A percentile compares a stretch with the other conserved stretches of the same genome.
Evolutionary conservation across 129 eudicot species (phyloP).

Genomic region (Flaveria linearis): DNA sequence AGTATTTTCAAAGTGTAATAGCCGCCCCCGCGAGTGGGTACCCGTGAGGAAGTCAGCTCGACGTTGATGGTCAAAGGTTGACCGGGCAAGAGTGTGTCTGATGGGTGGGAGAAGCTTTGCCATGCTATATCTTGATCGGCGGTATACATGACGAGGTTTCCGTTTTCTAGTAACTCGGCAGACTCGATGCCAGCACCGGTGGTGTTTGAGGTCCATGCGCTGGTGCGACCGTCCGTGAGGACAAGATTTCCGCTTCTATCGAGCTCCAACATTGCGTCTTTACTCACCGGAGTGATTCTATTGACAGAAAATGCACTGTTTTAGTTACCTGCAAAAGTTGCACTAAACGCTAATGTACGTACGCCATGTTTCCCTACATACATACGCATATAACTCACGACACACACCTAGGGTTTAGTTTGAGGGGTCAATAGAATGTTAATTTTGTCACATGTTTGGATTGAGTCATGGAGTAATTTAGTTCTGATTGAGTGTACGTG

Average conservation of each 20-base stretch:
- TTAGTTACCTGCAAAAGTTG: slow-evolving; percentile 50
- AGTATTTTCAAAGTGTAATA: slow-evolving; percentile 87
- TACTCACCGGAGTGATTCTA: slow-evolving; percentile 73
- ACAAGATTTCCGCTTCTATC: slow-evolving; percentile 71
- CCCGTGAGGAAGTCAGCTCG: slow-evolving; percentile 67
- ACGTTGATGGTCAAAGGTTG: slow-evolving; percentile 71
- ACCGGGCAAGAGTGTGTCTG: slow-evolving; percentile 92
- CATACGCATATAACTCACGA: too few species aligned
- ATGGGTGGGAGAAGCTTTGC: slow-evolving; percentile 92
- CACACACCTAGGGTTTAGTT: too few species aligned
- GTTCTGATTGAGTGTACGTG: too few species aligned
- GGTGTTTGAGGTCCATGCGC: slow-evolving; percentile 86
- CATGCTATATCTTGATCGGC: slow-evolving; percentile 43
- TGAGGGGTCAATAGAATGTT: too few species aligned
- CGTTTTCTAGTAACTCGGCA: slow-evolving; percentile 73
- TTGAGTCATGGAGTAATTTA: too few species aligned
- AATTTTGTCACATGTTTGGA: too few species aligned
- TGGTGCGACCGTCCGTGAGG: slow-evolving; percentile 53
- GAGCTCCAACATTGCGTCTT: slow-evolving; percentile 62
- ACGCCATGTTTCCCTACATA: neutral
- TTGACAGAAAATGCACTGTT: slow-evolving; percentile 24
- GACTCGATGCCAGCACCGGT: slow-evolving; percentile 47
- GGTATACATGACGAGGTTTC: slow-evolving; percentile 71
- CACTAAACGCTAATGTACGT: slow-evolving; percentile 37
- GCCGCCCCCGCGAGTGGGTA: slow-evolving; percentile 66